These are phyloP conservation scores for Heritiera littoralis DNA, from an alignment of 345 rosid genomes.

Conservation along the genomic window DNA sequence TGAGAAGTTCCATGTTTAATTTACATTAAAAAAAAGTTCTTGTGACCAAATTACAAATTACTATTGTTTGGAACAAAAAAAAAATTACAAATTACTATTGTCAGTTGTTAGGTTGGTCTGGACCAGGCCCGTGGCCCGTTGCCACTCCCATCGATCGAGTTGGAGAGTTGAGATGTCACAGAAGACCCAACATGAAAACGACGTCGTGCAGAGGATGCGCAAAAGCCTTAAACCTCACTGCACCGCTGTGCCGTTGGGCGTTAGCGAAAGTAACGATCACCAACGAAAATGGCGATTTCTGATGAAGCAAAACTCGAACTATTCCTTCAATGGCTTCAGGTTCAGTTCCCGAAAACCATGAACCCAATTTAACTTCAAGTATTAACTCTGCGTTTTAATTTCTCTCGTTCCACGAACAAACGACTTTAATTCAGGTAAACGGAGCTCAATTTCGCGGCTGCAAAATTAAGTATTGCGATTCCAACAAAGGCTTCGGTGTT, in stretches of 20 bases:
- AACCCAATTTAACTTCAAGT: neutral
- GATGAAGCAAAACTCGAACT: conserved; percentile 52
- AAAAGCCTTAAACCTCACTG: neutral
- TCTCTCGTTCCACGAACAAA: neutral
- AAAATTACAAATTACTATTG: no score
- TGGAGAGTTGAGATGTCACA: neutral
- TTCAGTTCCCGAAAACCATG: conserved; percentile 12
- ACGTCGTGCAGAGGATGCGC: neutral
- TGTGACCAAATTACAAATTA: no score
- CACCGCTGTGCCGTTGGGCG: neutral
- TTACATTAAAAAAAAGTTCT: no score
- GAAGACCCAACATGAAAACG: neutral
- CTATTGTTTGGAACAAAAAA: no score
- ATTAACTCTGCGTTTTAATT: neutral
- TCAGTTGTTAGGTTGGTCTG: neutral
- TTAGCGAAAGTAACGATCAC: neutral
- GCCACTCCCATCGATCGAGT: neutral
- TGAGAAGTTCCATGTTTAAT: no score
- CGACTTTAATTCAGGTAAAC: conserved; percentile 49
- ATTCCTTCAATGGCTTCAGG: conserved; percentile 73
- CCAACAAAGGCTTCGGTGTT: conserved; percentile 72
- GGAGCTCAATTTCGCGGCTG: conserved; percentile 74
- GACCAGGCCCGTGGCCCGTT: neutral
- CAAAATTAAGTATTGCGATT: conserved; percentile 54
- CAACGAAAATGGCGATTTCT: conserved; percentile 34